These are phyloP conservation scores for Dysphania ambrosioides DNA, from an alignment of 148 eudicot genomes.

Conservation along the genomic window DNA sequence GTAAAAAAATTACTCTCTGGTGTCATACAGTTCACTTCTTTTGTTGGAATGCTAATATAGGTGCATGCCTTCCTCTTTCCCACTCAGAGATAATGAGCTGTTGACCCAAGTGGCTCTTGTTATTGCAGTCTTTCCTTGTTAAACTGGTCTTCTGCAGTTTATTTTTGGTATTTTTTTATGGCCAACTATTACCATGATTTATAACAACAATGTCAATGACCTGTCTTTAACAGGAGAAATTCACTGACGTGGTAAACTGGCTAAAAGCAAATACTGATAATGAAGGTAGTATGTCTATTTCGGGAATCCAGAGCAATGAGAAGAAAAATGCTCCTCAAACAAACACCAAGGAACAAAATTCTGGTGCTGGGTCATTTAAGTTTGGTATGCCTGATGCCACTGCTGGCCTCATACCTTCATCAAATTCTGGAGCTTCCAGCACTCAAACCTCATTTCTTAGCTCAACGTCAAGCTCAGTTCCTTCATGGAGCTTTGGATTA, in stretches of 20 bases:
- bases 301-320: constrained; percentile 36
- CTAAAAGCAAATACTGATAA: constrained; percentile 55
- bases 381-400: constrained; percentile 33
- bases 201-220: not conserved
- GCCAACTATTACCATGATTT: not conserved
- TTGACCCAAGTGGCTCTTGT: not conserved
- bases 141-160: not conserved
- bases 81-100: too few relatives aligned
- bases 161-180: not conserved
- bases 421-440: constrained; percentile 40
- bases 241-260: constrained; percentile 84
- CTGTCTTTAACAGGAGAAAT: constrained; percentile 53
- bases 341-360: constrained; percentile 38
- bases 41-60: too few relatives aligned
- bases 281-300: constrained; percentile 38
- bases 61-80: too few relatives aligned
- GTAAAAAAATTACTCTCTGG: too few relatives aligned
- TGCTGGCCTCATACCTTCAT: constrained; percentile 34
- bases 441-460: constrained; percentile 20
- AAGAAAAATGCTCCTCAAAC: constrained; percentile 35
- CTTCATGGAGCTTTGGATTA: constrained; percentile 36
- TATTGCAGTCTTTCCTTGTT: not conserved
- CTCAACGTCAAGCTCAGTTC: constrained; percentile 24
- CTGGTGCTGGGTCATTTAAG: constrained; percentile 30
- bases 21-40: too few relatives aligned